Base-by-base conservation (phyloP, 73 alveolate species). In the Urostyla sp. region DNA sequence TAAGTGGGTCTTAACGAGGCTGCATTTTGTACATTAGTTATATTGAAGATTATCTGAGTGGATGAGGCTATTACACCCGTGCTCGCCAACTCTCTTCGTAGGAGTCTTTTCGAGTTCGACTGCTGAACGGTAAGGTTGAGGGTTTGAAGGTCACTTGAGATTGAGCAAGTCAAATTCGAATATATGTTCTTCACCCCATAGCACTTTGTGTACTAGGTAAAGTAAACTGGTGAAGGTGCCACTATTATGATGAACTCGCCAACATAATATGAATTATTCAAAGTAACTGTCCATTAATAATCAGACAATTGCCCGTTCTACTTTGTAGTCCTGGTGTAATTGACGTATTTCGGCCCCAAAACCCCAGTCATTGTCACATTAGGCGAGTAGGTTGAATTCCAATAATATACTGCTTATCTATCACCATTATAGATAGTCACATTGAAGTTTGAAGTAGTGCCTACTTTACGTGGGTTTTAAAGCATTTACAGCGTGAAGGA, bases 11-110 rank as follows among this genome's bases (percentile, higher is more conserved):
- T 44, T 10, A 18, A 5, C 10, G 72, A 48, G 11, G 5, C 38
- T 24, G 83, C 43, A 46, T 69, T 69, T 49, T 21, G 34, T 10
- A 69, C 54, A 30, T 69, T 48, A 8, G 83, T 3, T 24, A 69
- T 59, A 7, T 48, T 2, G 5, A 69, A 16, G 52, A 10, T 40
- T 40, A 40, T 40, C 52, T 40, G 52, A 40, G n/a, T n/a, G n/a
- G n/a, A 1, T 10, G 60, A 37, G 5, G 44, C 27, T 5, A 63
- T 37, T 5, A 60, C 7, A 2, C 79, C 79, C 4, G 61, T 27
- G 40, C 34, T 31, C 0, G 44, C 44, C 1, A 16, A 7, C 7
- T 24, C 43, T 13, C n/a, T n/a, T n/a, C n/a, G n/a, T n/a, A n/a
- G n/a, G n/a, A 37, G 45, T 43, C 26, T 10, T 40, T 60, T 63